Evolutionary conservation across 768 basidiomycete species (phyloP), one percentile per base, ranked within the genome.

Genomic region (Tephrocybe rancida): DNA sequence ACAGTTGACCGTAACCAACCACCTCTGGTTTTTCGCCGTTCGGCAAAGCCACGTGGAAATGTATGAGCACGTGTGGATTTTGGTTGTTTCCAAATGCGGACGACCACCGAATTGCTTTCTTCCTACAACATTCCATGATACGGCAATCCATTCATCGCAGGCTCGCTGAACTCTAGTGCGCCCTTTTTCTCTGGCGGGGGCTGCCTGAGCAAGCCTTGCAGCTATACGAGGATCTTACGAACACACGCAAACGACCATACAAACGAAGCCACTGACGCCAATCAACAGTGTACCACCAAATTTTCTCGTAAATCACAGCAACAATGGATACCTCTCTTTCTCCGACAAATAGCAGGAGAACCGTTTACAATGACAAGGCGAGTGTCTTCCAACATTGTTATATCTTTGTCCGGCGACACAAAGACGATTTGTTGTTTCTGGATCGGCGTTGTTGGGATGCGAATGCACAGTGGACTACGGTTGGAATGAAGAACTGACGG

Each of bases 291-390:
- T 9, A 39, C 32, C 30, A 22, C 24, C 14, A 21, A 11, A 25
- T 14, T 32, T 48, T 43, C 26, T 39, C 26, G 44, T n/a, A 52
- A 32, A 38, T 34, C 22, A 35, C 48, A n/a, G n/a, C n/a, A n/a
- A n/a, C n/a, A 51, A 59, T 59, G 58, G 45, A 54, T 21, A 39
- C 50, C 25, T 44, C 54, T n/a, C 54, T 45, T 30, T 42, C 54
- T 34, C 42, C 50, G 42, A 48, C 27, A 18, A 48, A 55, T 35
- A 52, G 41, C 26, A 45, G 42, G 37, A 27, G 41, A 45, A 43
- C 38, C 21, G n/a, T 50, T 27, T 5, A 48, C 32, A 35, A 56
- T 19, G 54, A 59, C 50, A 59, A 59, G 54, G 58, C 53, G 47
- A n/a, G 54, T 21, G 24, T 22, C 35, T 37, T 9, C 35, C 11